Evolutionary conservation across 371 early-diverging fungal species (phyloP).

Genomic region (Mucor piriformis): DNA sequence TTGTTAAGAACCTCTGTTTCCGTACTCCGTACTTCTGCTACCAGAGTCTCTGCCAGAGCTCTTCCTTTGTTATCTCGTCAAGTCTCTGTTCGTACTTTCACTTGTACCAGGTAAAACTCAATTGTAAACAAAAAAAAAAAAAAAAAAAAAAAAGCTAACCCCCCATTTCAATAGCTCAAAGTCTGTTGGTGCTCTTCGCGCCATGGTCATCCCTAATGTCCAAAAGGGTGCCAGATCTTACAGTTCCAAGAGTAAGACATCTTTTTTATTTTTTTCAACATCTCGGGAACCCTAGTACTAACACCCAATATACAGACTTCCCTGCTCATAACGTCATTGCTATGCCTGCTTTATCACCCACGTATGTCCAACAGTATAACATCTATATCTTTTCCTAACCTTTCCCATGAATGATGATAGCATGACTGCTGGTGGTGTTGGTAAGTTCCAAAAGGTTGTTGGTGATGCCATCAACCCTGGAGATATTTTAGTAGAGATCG

Average conservation of each 20-base stretch:
- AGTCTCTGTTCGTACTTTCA: constrained; percentile 1
- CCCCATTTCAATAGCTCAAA: constrained; percentile 9
- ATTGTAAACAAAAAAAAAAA: not conserved
- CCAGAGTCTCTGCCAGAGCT: constrained; percentile 8
- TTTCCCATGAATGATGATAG: constrained; percentile 23
- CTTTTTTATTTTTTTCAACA: too few species aligned
- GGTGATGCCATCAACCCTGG: constrained; percentile 94
- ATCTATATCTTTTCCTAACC: too few species aligned
- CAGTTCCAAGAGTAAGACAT: constrained; percentile 14
- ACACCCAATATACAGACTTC: constrained; percentile 49
- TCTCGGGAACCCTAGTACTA: not conserved
- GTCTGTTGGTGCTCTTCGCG: constrained; percentile 13
- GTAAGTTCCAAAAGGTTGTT: constrained; percentile 92
- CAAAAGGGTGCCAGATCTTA: constrained; percentile 5
- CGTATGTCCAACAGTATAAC: too few species aligned
- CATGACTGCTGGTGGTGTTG: constrained; percentile 97
- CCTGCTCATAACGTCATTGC: constrained; percentile 90
- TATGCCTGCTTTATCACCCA: constrained; percentile 99
- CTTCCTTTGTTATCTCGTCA: constrained; percentile 11
- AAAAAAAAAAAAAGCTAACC: not conserved
- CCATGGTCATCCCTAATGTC: constrained; percentile 2
- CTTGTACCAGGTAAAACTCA: constrained; percentile 4
- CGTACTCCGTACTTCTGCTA: not conserved
- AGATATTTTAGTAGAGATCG: constrained; percentile 96
- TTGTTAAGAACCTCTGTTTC: constrained; percentile 12